phyloP scores from a whole-genome alignment of 1,139 yeast genomes.

The Candida tropicalis region DNA sequence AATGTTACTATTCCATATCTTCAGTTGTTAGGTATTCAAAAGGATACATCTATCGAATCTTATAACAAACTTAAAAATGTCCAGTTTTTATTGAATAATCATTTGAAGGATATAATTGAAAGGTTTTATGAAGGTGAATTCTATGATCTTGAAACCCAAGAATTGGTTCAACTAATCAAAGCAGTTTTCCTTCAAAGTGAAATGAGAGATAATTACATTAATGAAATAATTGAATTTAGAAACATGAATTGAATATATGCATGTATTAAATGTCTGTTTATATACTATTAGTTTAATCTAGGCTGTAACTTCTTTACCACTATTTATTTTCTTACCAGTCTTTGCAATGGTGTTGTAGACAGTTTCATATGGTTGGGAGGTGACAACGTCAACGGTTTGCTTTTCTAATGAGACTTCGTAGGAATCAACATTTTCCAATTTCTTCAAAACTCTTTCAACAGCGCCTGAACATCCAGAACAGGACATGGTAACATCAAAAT shows the following conservation, averaged over 20 bases:
- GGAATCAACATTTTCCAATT: constrained; percentile 72
- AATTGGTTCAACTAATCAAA: constrained; percentile 60
- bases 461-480: constrained; percentile 91
- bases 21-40: constrained; percentile 18
- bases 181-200: constrained; percentile 73
- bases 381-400: constrained; percentile 80
- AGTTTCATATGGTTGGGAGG: constrained; percentile 67
- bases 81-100: constrained; percentile 50
- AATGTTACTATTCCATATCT: constrained; percentile 22
- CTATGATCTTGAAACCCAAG: constrained; percentile 68
- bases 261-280: neutral
- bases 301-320: constrained; percentile 51
- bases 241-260: constrained; percentile 16
- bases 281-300: neutral
- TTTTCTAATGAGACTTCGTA: constrained; percentile 75
- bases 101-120: constrained; percentile 69
- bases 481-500: constrained; percentile 77
- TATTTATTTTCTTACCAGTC: constrained; percentile 84
- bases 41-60: constrained; percentile 24
- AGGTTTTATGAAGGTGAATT: constrained; percentile 74
- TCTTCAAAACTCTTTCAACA: constrained; percentile 73
- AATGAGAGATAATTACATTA: constrained; percentile 59
- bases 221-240: constrained; percentile 52
- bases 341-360: constrained; percentile 79
- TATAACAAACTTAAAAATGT: constrained; percentile 49